Evolutionary conservation across 352 stramenopile species (phyloP).

Genomic region (Phytopythium litorale): DNA sequence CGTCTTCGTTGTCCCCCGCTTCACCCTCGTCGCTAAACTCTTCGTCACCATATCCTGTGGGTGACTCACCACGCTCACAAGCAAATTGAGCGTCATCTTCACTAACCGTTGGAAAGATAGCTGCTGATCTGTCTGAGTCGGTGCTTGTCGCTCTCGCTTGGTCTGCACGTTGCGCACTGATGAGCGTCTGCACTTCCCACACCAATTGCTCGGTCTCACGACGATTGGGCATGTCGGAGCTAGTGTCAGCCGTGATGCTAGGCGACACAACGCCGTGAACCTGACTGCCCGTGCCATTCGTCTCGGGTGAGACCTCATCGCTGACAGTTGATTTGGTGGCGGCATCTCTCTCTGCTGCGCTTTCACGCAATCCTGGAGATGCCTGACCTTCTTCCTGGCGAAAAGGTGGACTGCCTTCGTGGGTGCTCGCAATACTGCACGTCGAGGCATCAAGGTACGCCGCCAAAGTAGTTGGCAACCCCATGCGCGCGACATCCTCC

Average conservation of each 20-base stretch:
- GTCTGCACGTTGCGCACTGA: background rate
- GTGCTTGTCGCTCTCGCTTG: background rate
- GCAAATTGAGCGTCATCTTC: constrained; percentile 2
- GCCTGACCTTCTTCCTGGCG: background rate
- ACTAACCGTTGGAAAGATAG: background rate
- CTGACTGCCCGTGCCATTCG: background rate
- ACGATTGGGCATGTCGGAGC: background rate
- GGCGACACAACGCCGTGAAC: background rate
- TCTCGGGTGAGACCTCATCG: background rate
- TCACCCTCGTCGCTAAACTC: constrained; percentile 7
- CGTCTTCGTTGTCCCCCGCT: constrained; percentile 8
- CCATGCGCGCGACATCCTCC: background rate
- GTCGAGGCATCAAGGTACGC: background rate
- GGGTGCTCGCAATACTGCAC: too few species aligned
- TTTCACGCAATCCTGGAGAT: background rate
- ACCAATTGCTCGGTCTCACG: constrained; percentile 4
- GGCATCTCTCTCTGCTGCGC: background rate
- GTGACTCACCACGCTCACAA: background rate
- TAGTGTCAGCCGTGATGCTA: background rate
- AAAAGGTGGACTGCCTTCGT: background rate
- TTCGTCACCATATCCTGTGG: background rate
- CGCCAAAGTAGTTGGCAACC: background rate
- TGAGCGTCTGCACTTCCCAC: constrained; percentile 2
- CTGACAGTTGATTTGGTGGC: background rate
- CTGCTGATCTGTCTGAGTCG: background rate